Evolutionary conservation across 1,139 yeast genomes (phyloP), one percentile per base, ranked within the genome.

Genomic region (Oligophagozyma castellii): DNA sequence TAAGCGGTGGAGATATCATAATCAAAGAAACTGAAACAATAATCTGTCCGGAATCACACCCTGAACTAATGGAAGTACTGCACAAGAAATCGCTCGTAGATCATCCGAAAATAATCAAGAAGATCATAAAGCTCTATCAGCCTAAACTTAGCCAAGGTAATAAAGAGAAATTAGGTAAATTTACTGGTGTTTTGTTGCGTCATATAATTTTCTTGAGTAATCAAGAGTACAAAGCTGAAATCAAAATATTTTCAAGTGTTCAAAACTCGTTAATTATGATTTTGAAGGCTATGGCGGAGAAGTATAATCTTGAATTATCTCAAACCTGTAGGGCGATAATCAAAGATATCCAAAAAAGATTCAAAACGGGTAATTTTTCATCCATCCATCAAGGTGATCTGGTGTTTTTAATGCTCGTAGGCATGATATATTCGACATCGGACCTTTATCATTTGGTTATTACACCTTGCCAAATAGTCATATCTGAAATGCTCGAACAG

Each of bases 361-460:
- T 74, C 20, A 51, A 46, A 29, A 19, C 23, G 3, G 29, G 33
- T 5, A 40, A 43, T 21, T 44, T 42, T 22, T 29, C 38, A 10
- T 44, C 38, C 3, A 29, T 53, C n/a, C 29, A 35, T 3, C 38
- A 37, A 12, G 36, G 46, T 16, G 93, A 84, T 48, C 55, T 84
- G 35, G 57, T 80, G 4, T 67, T 76, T 35, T 80, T 77, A 45
- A 64, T 73, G 0, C 47, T 83, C 14, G 63, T 84, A 36, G 95
- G 95, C 6, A 60, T 66, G 32, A 51, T 86, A 7, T 92, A 79
- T 48, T 84, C 98, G 1, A 81, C 95, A 1, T 89, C 98, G 0
- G 99, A 92, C 61, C 92, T 84, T 48, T 89, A 81, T 54, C 96
- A 92, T 61, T 64, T 83, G 38, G 77, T 89, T 12, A 86, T 76